phyloP scores from a whole-genome alignment of 179 eudicot species.

The Pouteria campechiana region DNA sequence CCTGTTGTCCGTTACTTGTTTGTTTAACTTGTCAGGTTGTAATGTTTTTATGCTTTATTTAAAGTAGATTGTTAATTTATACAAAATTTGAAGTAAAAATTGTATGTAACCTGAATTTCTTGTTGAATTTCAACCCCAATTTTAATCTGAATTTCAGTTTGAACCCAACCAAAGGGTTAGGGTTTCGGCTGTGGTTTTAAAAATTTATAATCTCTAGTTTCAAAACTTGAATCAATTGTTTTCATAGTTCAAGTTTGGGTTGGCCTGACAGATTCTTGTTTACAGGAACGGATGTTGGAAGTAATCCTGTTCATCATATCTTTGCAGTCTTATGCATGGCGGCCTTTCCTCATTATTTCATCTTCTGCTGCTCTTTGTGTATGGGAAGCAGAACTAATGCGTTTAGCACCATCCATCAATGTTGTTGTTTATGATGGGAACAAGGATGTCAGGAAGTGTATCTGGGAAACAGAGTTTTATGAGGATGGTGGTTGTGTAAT shows the following conservation, averaged over 20 bases:
- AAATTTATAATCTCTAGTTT: too few relatives aligned
- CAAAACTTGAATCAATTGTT: too few relatives aligned
- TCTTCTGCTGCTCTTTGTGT: conserved; percentile 16
- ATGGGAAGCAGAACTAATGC: conserved; percentile 57
- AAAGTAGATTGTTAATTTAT: too few relatives aligned
- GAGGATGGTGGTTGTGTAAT: conserved; percentile 27
- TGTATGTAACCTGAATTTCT: too few relatives aligned
- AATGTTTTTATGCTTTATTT: too few relatives aligned
- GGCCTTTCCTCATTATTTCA: conserved; percentile 43
- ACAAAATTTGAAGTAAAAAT: too few relatives aligned
- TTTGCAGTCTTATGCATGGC: conserved; percentile 12
- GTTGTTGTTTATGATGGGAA: conserved; percentile 44
- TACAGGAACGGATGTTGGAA: conserved; percentile 41
- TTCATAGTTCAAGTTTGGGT: neutral
- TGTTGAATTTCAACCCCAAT: too few relatives aligned
- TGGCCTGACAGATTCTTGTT: neutral
- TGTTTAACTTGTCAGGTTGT: too few relatives aligned
- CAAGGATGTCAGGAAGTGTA: conserved; percentile 28
- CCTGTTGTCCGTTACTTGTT: too few relatives aligned
- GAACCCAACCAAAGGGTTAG: too few relatives aligned
- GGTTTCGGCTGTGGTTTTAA: too few relatives aligned
- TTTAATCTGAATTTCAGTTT: too few relatives aligned
- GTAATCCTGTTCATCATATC: conserved; percentile 35
- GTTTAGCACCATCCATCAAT: conserved; percentile 24
- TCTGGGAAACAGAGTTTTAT: conserved; percentile 36